These are phyloP conservation scores for Typha latifolia DNA, from an alignment of 176 grass and related monocot genomes.

Conservation along the genomic window DNA sequence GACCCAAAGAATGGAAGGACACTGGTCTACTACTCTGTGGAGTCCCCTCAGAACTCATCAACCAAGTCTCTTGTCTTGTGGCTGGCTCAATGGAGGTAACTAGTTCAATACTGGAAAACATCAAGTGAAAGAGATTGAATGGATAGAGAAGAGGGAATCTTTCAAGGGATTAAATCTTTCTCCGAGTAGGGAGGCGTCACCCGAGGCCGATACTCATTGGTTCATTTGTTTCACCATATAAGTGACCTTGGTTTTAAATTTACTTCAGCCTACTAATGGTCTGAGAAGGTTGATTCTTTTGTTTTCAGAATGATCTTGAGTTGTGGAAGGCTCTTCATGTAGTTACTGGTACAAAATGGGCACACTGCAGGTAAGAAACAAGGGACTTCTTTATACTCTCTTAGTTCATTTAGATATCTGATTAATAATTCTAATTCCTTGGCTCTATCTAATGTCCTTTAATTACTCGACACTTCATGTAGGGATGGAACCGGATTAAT, in stretches of 20 bases:
- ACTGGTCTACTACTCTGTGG: slow-evolving; percentile 60
- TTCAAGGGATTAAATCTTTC: too few species aligned
- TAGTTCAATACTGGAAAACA: not conserved
- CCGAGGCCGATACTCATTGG: too few species aligned
- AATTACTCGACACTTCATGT: not conserved
- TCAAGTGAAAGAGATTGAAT: too few species aligned
- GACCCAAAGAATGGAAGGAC: slow-evolving; percentile 35
- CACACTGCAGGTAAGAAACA: slow-evolving; percentile 25
- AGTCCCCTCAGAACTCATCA: slow-evolving; percentile 26
- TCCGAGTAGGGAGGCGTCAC: too few species aligned
- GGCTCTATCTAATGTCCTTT: not conserved
- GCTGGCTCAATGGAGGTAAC: slow-evolving; percentile 37
- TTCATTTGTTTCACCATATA: too few species aligned
- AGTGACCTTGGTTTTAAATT: too few species aligned
- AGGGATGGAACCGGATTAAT: not conserved
- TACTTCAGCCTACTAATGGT: too few species aligned
- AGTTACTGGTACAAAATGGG: slow-evolving; percentile 9
- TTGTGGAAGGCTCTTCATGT: slow-evolving; percentile 44
- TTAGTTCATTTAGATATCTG: not conserved
- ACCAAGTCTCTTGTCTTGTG: slow-evolving; percentile 44
- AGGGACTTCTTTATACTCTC: too few species aligned
- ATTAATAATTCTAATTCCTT: not conserved
- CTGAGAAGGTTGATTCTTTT: too few species aligned
- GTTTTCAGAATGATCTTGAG: slow-evolving; percentile 39
- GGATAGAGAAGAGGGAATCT: too few species aligned